These are phyloP conservation scores for Phalaenopsis equestris DNA, from an alignment of 106 monocot species.

Conservation along the genomic window DNA sequence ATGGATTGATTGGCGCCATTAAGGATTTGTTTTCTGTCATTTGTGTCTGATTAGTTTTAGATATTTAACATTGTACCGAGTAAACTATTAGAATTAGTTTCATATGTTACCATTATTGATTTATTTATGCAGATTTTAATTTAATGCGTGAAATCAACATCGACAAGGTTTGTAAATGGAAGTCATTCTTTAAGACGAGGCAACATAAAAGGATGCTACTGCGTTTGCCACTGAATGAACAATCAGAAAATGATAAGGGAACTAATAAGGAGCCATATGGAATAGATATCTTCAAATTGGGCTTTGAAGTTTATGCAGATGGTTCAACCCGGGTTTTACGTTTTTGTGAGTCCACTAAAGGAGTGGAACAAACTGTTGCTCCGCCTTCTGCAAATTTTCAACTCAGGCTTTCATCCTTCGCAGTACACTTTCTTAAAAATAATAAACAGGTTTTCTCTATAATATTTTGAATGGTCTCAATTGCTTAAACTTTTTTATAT, in stretches of 20 bases:
- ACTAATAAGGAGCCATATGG: constrained; percentile 29
- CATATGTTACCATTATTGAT: neutral
- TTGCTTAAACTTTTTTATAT: neutral
- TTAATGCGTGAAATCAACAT: constrained; percentile 72
- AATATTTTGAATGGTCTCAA: neutral
- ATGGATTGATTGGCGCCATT: too few relatives aligned
- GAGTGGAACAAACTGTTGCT: constrained; percentile 37
- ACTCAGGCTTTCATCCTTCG: constrained; percentile 39
- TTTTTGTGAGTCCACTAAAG: constrained; percentile 46
- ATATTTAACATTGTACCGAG: neutral
- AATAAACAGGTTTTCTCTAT: constrained; percentile 41
- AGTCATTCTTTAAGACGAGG: constrained; percentile 58
- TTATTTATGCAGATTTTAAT: constrained; percentile 46
- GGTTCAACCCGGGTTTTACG: constrained; percentile 72
- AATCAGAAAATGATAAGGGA: constrained; percentile 23
- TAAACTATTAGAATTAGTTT: neutral
- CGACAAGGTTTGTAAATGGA: constrained; percentile 72
- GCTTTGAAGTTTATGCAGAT: constrained; percentile 86
- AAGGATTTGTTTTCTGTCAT: too few relatives aligned
- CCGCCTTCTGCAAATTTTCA: constrained; percentile 35
- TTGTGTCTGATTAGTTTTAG: too few relatives aligned
- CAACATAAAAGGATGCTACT: constrained; percentile 39
- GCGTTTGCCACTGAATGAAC: constrained; percentile 25
- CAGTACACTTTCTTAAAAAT: constrained; percentile 48
- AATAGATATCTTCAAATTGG: constrained; percentile 38